Percentiles rank a stretch among this genome's conserved stretches.
Evolutionary conservation across 192 early-diverging fungal species (phyloP).

Genomic region (Backusella parvicylindrica): DNA sequence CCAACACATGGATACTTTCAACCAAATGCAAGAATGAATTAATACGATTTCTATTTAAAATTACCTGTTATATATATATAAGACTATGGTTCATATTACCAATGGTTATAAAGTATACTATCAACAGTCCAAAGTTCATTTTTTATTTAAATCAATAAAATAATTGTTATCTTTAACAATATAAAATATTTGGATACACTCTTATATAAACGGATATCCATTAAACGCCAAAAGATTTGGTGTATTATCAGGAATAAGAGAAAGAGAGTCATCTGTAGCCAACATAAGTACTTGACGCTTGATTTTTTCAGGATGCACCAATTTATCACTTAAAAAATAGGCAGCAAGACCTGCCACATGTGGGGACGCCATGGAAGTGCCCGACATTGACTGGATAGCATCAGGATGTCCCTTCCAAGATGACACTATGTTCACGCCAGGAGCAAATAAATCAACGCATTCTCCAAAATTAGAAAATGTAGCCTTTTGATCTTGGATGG

Average conservation of each 20-base stretch:
- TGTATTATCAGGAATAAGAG: constrained; percentile 49
- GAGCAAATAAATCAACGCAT: constrained; percentile 92
- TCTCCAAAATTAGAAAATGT: constrained; percentile 84
- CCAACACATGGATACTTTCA: background rate
- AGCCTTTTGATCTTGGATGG: constrained; percentile 71
- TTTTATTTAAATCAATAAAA: background rate
- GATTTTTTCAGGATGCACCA: constrained; percentile 55
- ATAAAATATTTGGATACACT: background rate
- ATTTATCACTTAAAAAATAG: constrained; percentile 40
- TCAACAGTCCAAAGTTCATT: background rate
- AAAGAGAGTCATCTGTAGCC: constrained; percentile 57
- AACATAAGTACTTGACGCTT: constrained; percentile 60
- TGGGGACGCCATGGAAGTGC: constrained; percentile 60
- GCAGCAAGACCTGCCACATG: constrained; percentile 71
- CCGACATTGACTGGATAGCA: constrained; percentile 43
- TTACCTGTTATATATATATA: background rate
- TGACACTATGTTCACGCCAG: constrained; percentile 78
- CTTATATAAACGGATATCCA: background rate
- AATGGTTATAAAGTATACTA: no score
- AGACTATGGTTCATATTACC: no score
- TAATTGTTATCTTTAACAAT: background rate
- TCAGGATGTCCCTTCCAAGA: constrained; percentile 47
- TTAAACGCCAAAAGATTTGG: constrained; percentile 75
- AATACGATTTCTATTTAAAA: background rate
- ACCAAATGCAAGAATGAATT: background rate